A percentile compares a stretch with the other conserved stretches of the same genome.
Evolutionary conservation across 148 eudicot genomes (phyloP).

Genomic region (Amaranthus cruentus): DNA sequence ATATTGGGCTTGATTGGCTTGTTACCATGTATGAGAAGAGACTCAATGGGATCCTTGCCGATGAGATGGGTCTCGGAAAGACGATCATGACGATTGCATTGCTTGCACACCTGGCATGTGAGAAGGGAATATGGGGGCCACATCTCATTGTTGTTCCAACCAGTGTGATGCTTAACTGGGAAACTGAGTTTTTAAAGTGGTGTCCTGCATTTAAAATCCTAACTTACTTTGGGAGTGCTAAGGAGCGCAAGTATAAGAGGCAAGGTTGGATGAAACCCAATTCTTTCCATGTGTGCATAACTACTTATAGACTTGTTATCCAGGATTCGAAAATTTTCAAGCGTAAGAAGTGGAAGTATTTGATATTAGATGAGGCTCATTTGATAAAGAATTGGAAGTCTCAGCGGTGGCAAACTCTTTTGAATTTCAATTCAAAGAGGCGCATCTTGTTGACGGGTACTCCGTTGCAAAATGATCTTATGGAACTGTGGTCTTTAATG

Average conservation of each 20-base stretch:
- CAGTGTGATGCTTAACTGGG: slow-evolving; percentile 99
- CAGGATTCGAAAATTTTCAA: slow-evolving; percentile 97
- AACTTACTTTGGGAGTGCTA: slow-evolving; percentile 98
- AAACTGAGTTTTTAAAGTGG: slow-evolving; percentile 99
- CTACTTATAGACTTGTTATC: slow-evolving; percentile 95
- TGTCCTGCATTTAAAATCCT: slow-evolving; percentile 98
- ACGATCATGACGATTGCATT: slow-evolving; percentile 99
- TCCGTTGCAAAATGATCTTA: slow-evolving; percentile 96
- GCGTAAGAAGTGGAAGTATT: slow-evolving; percentile 98
- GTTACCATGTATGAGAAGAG: slow-evolving; percentile 99
- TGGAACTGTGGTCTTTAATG: slow-evolving; percentile 99
- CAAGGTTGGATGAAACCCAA: slow-evolving; percentile 99
- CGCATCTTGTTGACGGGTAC: slow-evolving; percentile 98
- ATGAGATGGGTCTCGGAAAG: slow-evolving; percentile 98
- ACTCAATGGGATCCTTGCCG: slow-evolving; percentile 95
- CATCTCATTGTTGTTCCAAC: slow-evolving; percentile 99
- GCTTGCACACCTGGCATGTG: slow-evolving; percentile 95
- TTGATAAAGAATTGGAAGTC: slow-evolving; percentile 99
- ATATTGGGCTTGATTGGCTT: slow-evolving; percentile 98
- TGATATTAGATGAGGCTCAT: slow-evolving; percentile 99
- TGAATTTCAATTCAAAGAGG: slow-evolving; percentile 90
- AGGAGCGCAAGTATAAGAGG: slow-evolving; percentile 86
- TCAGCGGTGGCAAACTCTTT: slow-evolving; percentile 97
- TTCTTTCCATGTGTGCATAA: slow-evolving; percentile 90
- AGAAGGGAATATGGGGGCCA: slow-evolving; percentile 99